These are phyloP conservation scores for Hymenoscyphus salicellus DNA, from an alignment of 2,329 filamentous ascomycete genomes.

Conservation along the genomic window DNA sequence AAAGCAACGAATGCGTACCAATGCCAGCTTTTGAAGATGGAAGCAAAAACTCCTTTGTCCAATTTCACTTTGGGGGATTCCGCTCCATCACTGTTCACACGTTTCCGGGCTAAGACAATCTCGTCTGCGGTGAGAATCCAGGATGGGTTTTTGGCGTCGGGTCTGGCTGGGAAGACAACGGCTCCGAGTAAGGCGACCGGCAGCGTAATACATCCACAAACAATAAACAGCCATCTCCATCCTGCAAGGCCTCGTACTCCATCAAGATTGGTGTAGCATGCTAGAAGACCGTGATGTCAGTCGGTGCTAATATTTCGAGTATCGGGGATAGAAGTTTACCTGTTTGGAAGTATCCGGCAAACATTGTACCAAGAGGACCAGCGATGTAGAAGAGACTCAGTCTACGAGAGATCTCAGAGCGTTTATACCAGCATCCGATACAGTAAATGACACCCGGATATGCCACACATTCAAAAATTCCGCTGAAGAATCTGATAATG, in stretches of 20 bases:
- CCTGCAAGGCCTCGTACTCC: constrained; percentile 27
- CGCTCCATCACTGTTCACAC: constrained; percentile 11
- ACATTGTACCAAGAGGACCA: constrained; percentile 44
- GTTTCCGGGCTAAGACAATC: constrained; percentile 7
- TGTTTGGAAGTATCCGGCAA: constrained; percentile 27
- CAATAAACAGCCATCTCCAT: constrained; percentile 34
- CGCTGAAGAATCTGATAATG: constrained; percentile 45
- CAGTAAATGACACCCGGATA: constrained; percentile 54
- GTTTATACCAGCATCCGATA: constrained; percentile 59
- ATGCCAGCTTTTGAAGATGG: constrained; percentile 17
- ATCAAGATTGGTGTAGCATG: constrained; percentile 29
- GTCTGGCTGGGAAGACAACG: constrained; percentile 11
- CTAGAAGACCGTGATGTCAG: constrained; percentile 3
- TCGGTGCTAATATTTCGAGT: too few relatives aligned
- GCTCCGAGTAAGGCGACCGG: constrained; percentile 13
- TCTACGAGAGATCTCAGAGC: constrained; percentile 54
- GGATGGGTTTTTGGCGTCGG: constrained; percentile 12
- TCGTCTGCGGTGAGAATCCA: constrained; percentile 15
- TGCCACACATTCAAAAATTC: constrained; percentile 41
- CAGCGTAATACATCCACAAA: constrained; percentile 32
- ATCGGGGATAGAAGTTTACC: too few relatives aligned
- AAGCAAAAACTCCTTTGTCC: constrained; percentile 1
- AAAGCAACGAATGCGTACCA: constrained; percentile 16
- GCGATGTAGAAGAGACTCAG: constrained; percentile 58
- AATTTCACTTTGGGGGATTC: constrained; percentile 13